These are phyloP conservation scores for Diaporthe aspalathi DNA, from an alignment of 2,329 filamentous ascomycete genomes.

Conservation along the genomic window DNA sequence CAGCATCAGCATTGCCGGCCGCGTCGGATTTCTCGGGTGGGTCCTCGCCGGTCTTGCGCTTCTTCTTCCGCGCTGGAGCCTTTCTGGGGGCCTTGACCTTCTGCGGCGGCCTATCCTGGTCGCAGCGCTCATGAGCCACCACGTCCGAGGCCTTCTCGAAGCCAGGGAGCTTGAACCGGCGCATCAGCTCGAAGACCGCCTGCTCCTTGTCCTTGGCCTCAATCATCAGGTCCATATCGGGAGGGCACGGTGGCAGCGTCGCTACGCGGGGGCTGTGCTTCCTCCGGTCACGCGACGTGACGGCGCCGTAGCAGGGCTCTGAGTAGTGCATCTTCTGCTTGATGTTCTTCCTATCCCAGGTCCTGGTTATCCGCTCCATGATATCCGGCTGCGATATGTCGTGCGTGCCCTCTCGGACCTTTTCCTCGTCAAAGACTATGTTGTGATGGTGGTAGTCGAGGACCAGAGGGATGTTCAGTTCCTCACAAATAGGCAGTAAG, in stretches of 20 bases:
- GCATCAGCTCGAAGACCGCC: conserved; percentile 94
- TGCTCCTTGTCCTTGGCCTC: conserved; percentile 99
- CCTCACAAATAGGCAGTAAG: conserved; percentile 87
- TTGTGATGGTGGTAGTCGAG: conserved; percentile 97
- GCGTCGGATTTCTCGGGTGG: conserved; percentile 50
- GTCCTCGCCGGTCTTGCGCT: conserved; percentile 44
- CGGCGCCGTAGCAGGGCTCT: conserved; percentile 79
- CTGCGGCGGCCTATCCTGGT: conserved; percentile 73
- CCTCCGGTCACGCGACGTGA: conserved; percentile 81
- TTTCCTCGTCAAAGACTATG: conserved; percentile 81
- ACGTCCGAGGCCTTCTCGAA: conserved; percentile 81
- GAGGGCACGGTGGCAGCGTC: conserved; percentile 82
- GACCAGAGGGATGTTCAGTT: conserved; percentile 92
- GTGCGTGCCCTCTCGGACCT: conserved; percentile 83
- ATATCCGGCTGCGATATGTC: conserved; percentile 76
- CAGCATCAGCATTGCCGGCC: conserved; percentile 52
- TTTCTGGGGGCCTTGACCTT: conserved; percentile 55
- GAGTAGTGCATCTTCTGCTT: conserved; percentile 98
- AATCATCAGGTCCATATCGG: conserved; percentile 97
- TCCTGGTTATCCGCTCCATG: conserved; percentile 81
- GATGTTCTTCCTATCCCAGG: conserved; percentile 86
- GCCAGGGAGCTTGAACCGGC: conserved; percentile 84
- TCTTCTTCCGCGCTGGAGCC: conserved; percentile 47
- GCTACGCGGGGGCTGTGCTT: conserved; percentile 87
- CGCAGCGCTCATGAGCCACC: conserved; percentile 78